Evolutionary conservation across 2,329 filamentous ascomycete genomes (phyloP).

Genomic region (Ceratocystis papillata): DNA sequence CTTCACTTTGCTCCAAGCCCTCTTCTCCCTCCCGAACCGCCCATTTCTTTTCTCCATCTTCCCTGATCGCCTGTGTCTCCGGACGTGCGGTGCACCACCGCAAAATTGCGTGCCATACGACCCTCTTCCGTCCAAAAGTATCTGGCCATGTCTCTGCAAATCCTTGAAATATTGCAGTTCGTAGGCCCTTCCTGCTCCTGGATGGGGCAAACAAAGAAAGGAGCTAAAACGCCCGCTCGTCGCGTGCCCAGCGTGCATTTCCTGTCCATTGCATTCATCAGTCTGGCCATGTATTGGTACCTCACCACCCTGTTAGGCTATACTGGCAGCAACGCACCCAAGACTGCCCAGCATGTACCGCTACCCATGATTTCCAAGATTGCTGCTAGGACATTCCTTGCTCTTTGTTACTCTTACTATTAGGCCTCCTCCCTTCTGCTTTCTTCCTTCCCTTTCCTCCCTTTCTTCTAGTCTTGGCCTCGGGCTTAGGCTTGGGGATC

Average conservation of each 20-base stretch:
- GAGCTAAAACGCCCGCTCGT: neutral
- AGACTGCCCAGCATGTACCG: neutral
- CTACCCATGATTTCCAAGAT: neutral
- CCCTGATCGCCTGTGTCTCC: neutral
- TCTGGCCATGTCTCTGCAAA: neutral
- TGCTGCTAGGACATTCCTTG: neutral
- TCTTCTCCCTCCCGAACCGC: neutral
- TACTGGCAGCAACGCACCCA: neutral
- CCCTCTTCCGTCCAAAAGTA: neutral
- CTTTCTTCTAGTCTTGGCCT: constrained; percentile 1
- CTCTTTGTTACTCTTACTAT: neutral
- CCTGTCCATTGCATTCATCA: no score
- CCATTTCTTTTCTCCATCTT: neutral
- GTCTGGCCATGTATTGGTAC: neutral
- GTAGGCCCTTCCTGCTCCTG: neutral
- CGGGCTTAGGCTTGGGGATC: neutral
- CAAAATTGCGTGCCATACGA: neutral
- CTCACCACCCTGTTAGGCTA: neutral
- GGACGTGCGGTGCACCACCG: neutral
- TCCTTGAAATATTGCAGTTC: neutral
- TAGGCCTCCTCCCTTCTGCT: neutral
- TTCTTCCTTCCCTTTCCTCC: neutral
- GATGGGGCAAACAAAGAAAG: neutral
- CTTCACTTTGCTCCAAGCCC: neutral
- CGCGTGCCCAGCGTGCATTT: neutral